Evolutionary conservation across 1,284 basidiomycete genomes (phyloP).

Genomic region (Stygiomarasmius scandens): DNA sequence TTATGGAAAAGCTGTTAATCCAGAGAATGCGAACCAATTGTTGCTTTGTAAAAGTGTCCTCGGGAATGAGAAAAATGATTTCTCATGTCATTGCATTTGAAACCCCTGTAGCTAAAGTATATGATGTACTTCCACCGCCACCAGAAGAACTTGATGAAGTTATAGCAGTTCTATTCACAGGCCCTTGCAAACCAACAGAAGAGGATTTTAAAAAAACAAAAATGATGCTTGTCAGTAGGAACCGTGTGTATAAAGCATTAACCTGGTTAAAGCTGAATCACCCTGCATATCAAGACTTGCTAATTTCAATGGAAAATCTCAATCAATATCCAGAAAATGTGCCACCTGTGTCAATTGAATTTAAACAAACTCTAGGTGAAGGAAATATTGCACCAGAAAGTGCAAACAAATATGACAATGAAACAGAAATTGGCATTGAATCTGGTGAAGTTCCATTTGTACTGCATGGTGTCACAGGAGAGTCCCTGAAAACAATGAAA

Average conservation of each 20-base stretch:
- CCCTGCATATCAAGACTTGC: slow-evolving; percentile 35
- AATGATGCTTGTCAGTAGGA: no score
- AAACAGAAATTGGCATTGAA: no score
- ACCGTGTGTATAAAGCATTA: no score
- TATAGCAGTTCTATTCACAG: slow-evolving; percentile 37
- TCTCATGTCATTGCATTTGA: no score
- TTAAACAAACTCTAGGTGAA: slow-evolving; percentile 10
- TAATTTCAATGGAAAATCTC: slow-evolving; percentile 37
- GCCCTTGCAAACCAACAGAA: slow-evolving; percentile 32
- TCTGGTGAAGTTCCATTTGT: no score
- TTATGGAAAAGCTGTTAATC: slow-evolving; percentile 35
- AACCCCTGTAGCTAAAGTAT: slow-evolving; percentile 35
- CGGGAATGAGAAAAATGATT: no score
- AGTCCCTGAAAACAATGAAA: neutral
- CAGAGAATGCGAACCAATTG: slow-evolving; percentile 30
- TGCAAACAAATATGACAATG: slow-evolving; percentile 2
- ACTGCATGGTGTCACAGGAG: no score
- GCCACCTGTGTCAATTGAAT: no score
- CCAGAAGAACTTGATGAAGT: slow-evolving; percentile 37
- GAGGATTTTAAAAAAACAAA: no score
- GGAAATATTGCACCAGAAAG: slow-evolving; percentile 20
- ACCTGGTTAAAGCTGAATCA: no score
- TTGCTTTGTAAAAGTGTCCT: slow-evolving; percentile 30
- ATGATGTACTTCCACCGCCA: slow-evolving; percentile 33
- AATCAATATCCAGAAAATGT: slow-evolving; percentile 29